Base-by-base conservation (phyloP, 305 asterid species). In the Fraxinus baroniana region DNA sequence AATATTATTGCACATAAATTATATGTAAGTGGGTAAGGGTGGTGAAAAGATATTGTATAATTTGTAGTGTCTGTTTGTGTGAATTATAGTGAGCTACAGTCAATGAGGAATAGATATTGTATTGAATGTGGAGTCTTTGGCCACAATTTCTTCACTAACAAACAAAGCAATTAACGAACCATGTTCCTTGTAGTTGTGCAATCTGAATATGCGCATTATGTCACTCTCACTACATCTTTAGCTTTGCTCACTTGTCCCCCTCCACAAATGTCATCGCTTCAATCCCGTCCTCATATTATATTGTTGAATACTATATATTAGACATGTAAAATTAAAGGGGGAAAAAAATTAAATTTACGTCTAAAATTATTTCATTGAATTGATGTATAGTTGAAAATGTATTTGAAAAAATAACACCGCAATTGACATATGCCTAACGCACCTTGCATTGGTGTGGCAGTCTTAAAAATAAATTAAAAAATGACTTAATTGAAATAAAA, bases 131-230 rank as follows among this genome's bases (percentile, higher is more conserved):
- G 74, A 26, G 30, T 15, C 2, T 77, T 76, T 79, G 80, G 85
- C 84, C 83, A 81, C 26, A 82, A 30, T 30, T 49, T 78, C 73
- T 78, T 89, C 93, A 86, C 88, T 87, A 78, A 70, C 26, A 70
- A 70, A 82, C 78, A 82, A 82, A 20, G 52, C 85, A 86, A 74
- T 68, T 60, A 85, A 80, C 52, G 22, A 82, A 77, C 76, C 79
- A 2, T 57, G 66, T 82, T 39, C 41, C 78, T 46, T 76, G 73
- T 78, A 77, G 83, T 81, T 41, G 77, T 62, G 49, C 52, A 60
- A 9, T 84, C 82, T 88, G 89, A 80, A 82, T 87, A 85, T 90
- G 91, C 92, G 90, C 91, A 88, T 18, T 4, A 52, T 7, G 62
- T 52, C 62, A 52, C 7, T 52, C 2, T 49, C 60, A 52, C 86